Evolutionary conservation across 352 stramenopile species (phyloP).

Genomic region (Phytophthora sojae): DNA sequence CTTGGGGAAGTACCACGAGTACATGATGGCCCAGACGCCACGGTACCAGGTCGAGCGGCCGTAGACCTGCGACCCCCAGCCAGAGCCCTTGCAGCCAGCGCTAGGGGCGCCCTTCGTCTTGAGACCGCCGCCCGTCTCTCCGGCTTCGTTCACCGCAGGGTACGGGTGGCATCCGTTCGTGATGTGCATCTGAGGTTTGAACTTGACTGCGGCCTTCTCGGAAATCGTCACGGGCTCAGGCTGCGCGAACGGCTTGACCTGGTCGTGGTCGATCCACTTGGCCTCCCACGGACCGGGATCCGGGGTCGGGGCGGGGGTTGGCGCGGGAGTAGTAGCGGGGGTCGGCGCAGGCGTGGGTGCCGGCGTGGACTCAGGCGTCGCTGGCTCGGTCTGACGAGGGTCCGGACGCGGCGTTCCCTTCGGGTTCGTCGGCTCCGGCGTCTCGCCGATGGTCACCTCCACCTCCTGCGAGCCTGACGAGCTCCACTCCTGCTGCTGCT

Average conservation of each 20-base stretch:
- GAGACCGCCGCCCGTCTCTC: constrained; percentile 10
- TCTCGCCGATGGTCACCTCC: constrained; percentile 1
- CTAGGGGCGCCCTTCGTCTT: constrained; percentile 15
- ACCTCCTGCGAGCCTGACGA: constrained; percentile 4
- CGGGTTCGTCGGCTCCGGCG: neutral
- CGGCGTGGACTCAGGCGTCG: constrained; percentile 5
- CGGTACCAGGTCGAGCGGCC: constrained; percentile 8
- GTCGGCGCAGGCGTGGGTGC: constrained; percentile 2
- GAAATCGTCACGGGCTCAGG: constrained; percentile 15
- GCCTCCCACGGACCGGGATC: constrained; percentile 16
- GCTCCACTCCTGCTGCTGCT: neutral
- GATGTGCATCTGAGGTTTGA: constrained; percentile 19
- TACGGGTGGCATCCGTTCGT: constrained; percentile 29
- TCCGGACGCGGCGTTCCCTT: constrained; percentile 1
- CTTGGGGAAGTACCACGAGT: constrained; percentile 34
- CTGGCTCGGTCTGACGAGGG: constrained; percentile 9
- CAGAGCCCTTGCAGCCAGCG: constrained; percentile 16
- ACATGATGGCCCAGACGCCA: constrained; percentile 21
- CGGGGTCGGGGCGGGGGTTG: constrained; percentile 1
- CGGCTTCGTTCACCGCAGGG: constrained; percentile 17
- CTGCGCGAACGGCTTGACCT: constrained; percentile 25
- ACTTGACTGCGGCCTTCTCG: constrained; percentile 17
- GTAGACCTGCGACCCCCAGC: constrained; percentile 29
- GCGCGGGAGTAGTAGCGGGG: neutral
- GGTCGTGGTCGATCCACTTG: constrained; percentile 19